Evolutionary conservation across 257 asterid species (phyloP).

Genomic region (Orobanche coerulescens): DNA sequence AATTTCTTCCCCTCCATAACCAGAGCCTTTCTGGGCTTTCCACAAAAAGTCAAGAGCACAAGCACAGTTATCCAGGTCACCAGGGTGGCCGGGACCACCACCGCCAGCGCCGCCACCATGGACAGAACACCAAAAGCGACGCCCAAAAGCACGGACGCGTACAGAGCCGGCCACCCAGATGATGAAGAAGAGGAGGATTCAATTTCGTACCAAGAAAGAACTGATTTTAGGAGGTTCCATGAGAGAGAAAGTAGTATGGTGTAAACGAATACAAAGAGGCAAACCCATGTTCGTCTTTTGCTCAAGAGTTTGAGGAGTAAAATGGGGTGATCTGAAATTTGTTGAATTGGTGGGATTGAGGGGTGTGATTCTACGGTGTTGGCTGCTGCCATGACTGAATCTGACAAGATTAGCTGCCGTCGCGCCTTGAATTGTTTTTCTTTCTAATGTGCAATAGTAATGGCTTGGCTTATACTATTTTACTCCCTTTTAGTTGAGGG

Average conservation of each 20-base stretch:
- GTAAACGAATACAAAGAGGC: constrained; percentile 62
- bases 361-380: neutral
- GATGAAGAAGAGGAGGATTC: constrained; percentile 22
- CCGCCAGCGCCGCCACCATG: constrained; percentile 79
- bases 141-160: constrained; percentile 62
- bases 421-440: no score
- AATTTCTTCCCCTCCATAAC: constrained; percentile 74
- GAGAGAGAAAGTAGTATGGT: constrained; percentile 55
- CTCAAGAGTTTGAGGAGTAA: constrained; percentile 47
- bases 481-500: neutral
- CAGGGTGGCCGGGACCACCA: constrained; percentile 81
- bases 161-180: constrained; percentile 54
- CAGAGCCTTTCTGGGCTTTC: constrained; percentile 67
- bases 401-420: neutral
- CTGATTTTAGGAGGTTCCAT: constrained; percentile 70
- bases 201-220: constrained; percentile 48
- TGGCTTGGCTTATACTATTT: neutral
- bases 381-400: neutral
- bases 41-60: constrained; percentile 63
- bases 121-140: constrained; percentile 69
- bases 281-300: constrained; percentile 78
- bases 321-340: neutral
- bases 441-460: neutral
- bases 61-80: constrained; percentile 84
- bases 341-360: neutral